Base-by-base conservation (phyloP, 257 asterid species). In the Nicotiana otophora region DNA sequence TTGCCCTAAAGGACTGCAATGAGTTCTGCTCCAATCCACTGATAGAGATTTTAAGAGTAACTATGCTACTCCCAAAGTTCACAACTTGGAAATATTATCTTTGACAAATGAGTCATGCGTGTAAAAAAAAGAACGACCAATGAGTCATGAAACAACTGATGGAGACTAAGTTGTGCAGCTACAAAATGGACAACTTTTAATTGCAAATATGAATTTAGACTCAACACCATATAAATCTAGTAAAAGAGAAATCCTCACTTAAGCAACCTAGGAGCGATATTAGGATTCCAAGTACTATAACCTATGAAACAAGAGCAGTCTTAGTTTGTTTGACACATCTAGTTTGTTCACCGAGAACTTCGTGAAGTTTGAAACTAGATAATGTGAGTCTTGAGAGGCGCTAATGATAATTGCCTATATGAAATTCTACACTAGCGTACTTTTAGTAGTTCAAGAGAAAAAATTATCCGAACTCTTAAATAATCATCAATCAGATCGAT, bases 51-150 rank as follows among this genome's bases (percentile, higher is more conserved):
- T 46, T 81, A 31, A 92, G 88, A 39, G 82, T 86, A 70, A 91
- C 91, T 11, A 28, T 70, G 85, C 78, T 82, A 84, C 88, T 83
- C 62, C 96, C 97, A 4, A 89, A 82, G 87, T 95, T 91, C 87
- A 95, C 95, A 82, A 89, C 92, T 95, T 95, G 89, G 67, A 81
- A 58, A 87, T 66, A 20, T 34, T 85, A 85, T 23, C 26, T 23
- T 23, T 23, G 31, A 36, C 77, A n/a, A 69, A 10, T 0, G 1
- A 4, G 36, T 57, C 23, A 63, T 12, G 51, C 26, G 1, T 23
- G 26, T 23, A 0, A 23, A 23, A 23, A 23, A 42, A 72, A 26
- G 1, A 5, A 23, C 5, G 12, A 42, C 60, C 6, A 72, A 11
- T 0, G 4, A 5, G 26, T 58, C 26, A 64, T 7, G 54, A 65